Percentiles rank a stretch among this genome's conserved stretches.
Conservation (phyloP, 495 filamentous ascomycete genomes). For the Tuber brumale region DNA sequence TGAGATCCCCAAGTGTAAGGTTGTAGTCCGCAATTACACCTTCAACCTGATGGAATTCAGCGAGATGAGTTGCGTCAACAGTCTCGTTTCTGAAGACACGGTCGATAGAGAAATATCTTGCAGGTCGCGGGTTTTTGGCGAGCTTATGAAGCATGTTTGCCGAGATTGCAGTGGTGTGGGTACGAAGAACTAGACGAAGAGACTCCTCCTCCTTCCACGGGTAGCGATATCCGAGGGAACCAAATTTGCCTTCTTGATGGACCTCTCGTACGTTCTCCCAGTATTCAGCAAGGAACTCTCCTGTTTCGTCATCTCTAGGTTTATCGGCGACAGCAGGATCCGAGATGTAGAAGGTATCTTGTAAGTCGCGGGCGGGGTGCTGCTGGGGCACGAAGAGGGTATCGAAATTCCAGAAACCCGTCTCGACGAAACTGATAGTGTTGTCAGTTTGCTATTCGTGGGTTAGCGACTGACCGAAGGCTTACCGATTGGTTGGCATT, state of each 20-base stretch:
- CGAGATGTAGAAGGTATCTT: conserved; percentile 97
- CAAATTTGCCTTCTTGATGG: conserved; percentile 79
- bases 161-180: conserved; percentile 88
- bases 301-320: conserved; percentile 60
- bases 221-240: conserved; percentile 90
- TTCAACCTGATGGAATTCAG: conserved; percentile 98
- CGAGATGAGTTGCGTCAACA: conserved; percentile 91
- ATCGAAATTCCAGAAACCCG: conserved; percentile 98
- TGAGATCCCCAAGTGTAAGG: conserved; percentile 82
- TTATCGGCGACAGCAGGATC: conserved; percentile 71
- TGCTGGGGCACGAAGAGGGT: conserved; percentile 95
- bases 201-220: conserved; percentile 88
- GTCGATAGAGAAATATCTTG: conserved; percentile 95
- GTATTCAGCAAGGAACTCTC: conserved; percentile 71
- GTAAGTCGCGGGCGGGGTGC: conserved; percentile 90
- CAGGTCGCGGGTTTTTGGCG: conserved; percentile 69
- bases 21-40: conserved; percentile 96
- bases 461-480: too few species aligned
- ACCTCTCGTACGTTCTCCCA: conserved; percentile 78
- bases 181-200: conserved; percentile 80
- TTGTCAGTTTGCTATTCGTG: conserved; percentile 43
- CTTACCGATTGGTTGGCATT: conserved; percentile 66
- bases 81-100: conserved; percentile 94
- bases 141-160: conserved; percentile 85
- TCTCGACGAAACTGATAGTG: conserved; percentile 68